Base-by-base conservation (phyloP, 768 basidiomycete genomes). In the Tylopilus sp. region DNA sequence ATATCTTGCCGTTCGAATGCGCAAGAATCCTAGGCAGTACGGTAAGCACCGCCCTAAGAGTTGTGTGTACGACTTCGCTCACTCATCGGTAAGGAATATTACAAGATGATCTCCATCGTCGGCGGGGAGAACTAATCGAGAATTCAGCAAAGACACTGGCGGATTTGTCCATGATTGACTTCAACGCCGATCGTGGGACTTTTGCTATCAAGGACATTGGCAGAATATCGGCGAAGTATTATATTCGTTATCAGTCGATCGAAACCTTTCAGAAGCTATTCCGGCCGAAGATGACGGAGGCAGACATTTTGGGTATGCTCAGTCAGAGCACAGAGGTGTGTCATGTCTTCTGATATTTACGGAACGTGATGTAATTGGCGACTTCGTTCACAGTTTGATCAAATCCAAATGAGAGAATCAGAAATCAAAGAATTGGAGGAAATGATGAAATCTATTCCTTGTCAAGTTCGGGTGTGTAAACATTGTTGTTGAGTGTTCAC, bases 151-250 rank as follows among this genome's bases (percentile, higher is more conserved):
- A 74, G 33, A 79, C 73, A 52, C 80, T 99, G 2, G 76, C 82
- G 21, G 74, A 80, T 25, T 76, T 83, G 12, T 76, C 79, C 36
- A 99, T 99, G 97, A 86, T 98, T 47, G 75, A 80, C 40, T 89
- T 85, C 61, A 85, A 93, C 60, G 66, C 71, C 31, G 65, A 66
- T 1, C 77, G 73, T 5, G 82, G 80, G 12, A 70, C 77, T 2
- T 85, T 97, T 50, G 71, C 77, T 3, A 82, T 86, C 57, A 91
- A 88, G n/a, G 95, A 97, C 57, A 70, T 95, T 3, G 97, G 97
- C n/a, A 76, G 93, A 57, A 95, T 98, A 60, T 94, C 97, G 0
- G 92, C 95, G 4, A 95, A 89, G 69, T 99, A 97, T 69, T 99
- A 98, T 69, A 88, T 99, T 63, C 82, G 88, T 18, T 73, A 91